A percentile compares a stretch with the other conserved stretches of the same genome.
Conservation (phyloP, 495 filamentous ascomycete genomes). For the Penicillium waksmanii region DNA sequence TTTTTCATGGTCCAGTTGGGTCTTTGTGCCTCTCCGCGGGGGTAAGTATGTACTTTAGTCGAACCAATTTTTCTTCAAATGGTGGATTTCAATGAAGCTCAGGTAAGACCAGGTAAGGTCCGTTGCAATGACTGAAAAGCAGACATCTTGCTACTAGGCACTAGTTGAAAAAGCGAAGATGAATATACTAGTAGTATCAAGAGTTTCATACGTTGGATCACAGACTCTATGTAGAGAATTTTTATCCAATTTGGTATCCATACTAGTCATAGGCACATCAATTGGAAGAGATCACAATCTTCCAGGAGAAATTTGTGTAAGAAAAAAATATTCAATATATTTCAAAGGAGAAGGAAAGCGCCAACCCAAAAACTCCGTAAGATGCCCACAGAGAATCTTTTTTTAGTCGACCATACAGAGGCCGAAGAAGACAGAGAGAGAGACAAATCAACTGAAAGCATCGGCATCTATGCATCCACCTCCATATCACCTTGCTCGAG, state of each 20-base stretch:
- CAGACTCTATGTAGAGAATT: constrained; percentile 13
- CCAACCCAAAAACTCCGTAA: constrained; percentile 45
- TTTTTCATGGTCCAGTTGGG: constrained; percentile 8
- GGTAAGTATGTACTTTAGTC: constrained; percentile 60
- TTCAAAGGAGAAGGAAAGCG: constrained; percentile 33
- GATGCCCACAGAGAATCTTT: constrained; percentile 40
- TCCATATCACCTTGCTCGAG: constrained; percentile 47
- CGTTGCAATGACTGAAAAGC: constrained; percentile 39
- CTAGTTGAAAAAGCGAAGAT: background rate
- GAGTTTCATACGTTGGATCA: background rate
- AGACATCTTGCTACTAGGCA: constrained; percentile 38
- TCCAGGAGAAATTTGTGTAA: constrained; percentile 23
- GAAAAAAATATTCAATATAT: constrained; percentile 30
- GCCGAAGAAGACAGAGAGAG: constrained; percentile 27
- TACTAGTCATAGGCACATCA: constrained; percentile 43
- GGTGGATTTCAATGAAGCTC: constrained; percentile 29
- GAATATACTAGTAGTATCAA: constrained; percentile 32
- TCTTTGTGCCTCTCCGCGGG: constrained; percentile 16
- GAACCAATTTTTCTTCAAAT: constrained; percentile 28
- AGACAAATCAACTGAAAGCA: constrained; percentile 14
- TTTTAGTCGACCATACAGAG: constrained; percentile 20
- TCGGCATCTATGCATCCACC: constrained; percentile 39
- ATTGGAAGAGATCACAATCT: constrained; percentile 29
- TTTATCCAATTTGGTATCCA: constrained; percentile 37
- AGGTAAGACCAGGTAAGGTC: constrained; percentile 76